Evolutionary conservation across 495 filamentous ascomycete species (phyloP).

Genomic region (Neurospora pannonica): DNA sequence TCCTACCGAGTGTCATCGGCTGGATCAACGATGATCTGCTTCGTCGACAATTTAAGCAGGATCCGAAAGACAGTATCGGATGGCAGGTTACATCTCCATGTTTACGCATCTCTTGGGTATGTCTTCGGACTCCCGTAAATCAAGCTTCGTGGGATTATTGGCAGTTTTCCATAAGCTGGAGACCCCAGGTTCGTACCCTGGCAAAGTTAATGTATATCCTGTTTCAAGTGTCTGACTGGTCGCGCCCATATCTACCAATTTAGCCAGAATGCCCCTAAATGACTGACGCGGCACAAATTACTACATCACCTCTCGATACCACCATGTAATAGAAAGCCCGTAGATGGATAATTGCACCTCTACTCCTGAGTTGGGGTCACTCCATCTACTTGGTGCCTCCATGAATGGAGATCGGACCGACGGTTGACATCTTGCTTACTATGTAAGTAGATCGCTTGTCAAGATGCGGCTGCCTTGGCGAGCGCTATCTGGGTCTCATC

Average conservation of each 20-base stretch:
- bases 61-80: neutral
- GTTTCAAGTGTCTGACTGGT: neutral
- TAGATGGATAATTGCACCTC: neutral
- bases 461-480: neutral
- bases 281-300: neutral
- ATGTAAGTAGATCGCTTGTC: neutral
- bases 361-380: neutral
- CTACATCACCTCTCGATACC: neutral
- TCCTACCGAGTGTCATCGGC: neutral
- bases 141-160: neutral
- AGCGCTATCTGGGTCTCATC: neutral
- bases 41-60: neutral
- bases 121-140: neutral
- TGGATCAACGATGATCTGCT: neutral
- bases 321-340: neutral
- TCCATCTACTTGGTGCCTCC: neutral
- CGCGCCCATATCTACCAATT: neutral
- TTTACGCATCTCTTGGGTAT: neutral
- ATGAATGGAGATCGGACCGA: neutral
- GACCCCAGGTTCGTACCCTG: neutral
- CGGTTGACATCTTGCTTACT: neutral
- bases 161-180: neutral
- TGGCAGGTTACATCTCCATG: neutral
- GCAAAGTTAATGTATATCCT: neutral
- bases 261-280: neutral